These are phyloP conservation scores for Fusarium sp. DNA, from an alignment of 2,329 filamentous ascomycete genomes.

Conservation along the genomic window DNA sequence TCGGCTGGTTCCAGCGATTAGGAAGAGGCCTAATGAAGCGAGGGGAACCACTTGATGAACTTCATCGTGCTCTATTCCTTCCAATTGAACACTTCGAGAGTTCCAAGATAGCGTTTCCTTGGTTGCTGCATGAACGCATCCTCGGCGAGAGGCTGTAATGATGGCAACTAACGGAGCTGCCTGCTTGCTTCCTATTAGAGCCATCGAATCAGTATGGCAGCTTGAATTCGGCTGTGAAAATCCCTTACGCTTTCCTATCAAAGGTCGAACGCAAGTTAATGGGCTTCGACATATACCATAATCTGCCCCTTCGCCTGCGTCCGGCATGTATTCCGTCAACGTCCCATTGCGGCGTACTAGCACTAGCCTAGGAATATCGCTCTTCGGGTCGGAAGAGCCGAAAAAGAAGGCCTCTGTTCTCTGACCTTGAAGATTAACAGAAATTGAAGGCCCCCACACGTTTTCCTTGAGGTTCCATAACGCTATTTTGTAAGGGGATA, in stretches of 20 bases:
- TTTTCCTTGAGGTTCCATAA: slow-evolving; percentile 73
- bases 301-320: slow-evolving; percentile 55
- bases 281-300: slow-evolving; percentile 65
- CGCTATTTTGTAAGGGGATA: slow-evolving; percentile 69
- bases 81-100: slow-evolving; percentile 58
- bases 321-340: slow-evolving; percentile 68
- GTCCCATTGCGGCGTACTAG: slow-evolving; percentile 74
- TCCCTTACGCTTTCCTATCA: slow-evolving; percentile 60
- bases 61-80: slow-evolving; percentile 61
- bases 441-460: slow-evolving; percentile 66
- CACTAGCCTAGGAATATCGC: slow-evolving; percentile 62
- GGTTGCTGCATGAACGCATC: slow-evolving; percentile 63
- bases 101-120: slow-evolving; percentile 61
- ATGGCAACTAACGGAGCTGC: slow-evolving; percentile 38
- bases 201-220: background rate
- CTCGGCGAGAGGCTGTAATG: slow-evolving; percentile 63
- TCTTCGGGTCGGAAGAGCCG: slow-evolving; percentile 54
- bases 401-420: slow-evolving; percentile 75
- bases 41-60: slow-evolving; percentile 68
- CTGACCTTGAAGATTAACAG: slow-evolving; percentile 65
- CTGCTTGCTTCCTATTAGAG: slow-evolving; percentile 27
- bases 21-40: slow-evolving; percentile 68
- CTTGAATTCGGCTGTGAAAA: background rate
- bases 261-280: slow-evolving; percentile 62
- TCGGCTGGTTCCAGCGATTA: slow-evolving; percentile 68